Base-by-base conservation (phyloP, 2,329 filamentous ascomycete species). In the Xylaria sp. region DNA sequence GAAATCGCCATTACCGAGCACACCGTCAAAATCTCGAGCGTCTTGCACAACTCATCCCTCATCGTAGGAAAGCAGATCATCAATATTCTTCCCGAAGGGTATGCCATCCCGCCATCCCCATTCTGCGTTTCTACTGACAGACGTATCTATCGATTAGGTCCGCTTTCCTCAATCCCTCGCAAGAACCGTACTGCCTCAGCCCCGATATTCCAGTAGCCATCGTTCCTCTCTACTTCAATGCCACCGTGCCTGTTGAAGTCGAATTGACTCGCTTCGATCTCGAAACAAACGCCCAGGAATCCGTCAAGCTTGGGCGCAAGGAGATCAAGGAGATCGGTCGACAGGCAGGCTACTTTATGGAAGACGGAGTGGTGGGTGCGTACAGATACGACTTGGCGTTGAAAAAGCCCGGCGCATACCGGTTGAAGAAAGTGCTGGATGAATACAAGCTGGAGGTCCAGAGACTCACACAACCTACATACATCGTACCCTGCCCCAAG, bases 21-120 rank as follows among this genome's bases (percentile, higher is more conserved):
- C 66, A 91, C 87, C 70, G 93, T 99, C 72, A 96, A 96, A 71
- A 86, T 92, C 13, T 89, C 88, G 34, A 87, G 84, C 63, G 92
- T 99, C 64, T 79, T 96, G 62, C 91, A 97, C 72, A 97, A 97
- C 72, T 84, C 91, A 37, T 96, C 92, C 19, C 82, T 97, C 70
- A 97, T 99, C 65, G 83, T 96, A 76, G 94, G 94, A 70, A 94
- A 92, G 73, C 92, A 97, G 76, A 96, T 97, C 68, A 93, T 99
- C 75, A 94, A 99, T 72, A 96, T 99, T 70, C 79, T 99, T 58
- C 94, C 94, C 1, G 94, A 99, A 79, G 95, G 95, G 79, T 88
- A 74, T 66, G 80, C 61, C 4, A 48, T 11, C 55, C 19, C 9
- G 16, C 37, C 6, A 18, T 34, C 13, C 30, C 37, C 10, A 35